Conservation (phyloP, 1,139 yeast species). For the Geotrichum aggregatum region DNA sequence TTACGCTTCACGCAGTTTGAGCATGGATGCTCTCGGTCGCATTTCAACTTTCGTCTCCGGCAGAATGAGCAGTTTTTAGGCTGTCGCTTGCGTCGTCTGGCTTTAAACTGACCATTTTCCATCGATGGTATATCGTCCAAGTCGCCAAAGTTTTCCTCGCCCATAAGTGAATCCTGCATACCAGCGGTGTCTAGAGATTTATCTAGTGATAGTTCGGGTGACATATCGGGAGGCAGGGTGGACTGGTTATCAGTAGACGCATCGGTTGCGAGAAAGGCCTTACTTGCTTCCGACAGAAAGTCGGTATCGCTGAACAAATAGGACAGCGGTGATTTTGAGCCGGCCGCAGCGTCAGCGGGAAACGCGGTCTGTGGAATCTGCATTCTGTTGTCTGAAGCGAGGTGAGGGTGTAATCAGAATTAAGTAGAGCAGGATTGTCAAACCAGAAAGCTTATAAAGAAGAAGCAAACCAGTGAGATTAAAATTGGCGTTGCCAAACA, state of each 20-base stretch:
- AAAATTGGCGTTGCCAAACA: too few species aligned
- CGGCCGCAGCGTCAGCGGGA: not conserved
- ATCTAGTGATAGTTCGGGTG: not conserved
- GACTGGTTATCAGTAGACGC: not conserved
- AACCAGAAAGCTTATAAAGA: too few species aligned
- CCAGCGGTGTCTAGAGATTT: not conserved
- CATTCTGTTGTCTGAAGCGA: too few species aligned
- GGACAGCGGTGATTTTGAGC: not conserved
- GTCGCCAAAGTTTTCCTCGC: not conserved
- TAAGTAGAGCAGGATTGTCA: too few species aligned
- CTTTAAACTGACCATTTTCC: not conserved
- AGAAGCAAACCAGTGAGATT: too few species aligned
- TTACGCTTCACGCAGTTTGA: conserved; percentile 35
- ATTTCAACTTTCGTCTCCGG: conserved; percentile 37
- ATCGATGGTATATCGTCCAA: not conserved
- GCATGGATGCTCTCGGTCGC: conserved; percentile 39
- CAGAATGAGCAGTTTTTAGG: conserved; percentile 36
- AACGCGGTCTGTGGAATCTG: not conserved
- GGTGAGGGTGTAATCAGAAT: too few species aligned
- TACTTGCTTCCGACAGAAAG: not conserved
- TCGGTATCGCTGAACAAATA: not conserved
- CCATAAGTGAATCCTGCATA: not conserved
- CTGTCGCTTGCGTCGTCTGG: conserved; percentile 26
- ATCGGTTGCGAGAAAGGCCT: not conserved
- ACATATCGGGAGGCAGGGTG: not conserved